Evolutionary conservation across 768 basidiomycete genomes (phyloP).

Genomic region (Leccinum uliginosum): DNA sequence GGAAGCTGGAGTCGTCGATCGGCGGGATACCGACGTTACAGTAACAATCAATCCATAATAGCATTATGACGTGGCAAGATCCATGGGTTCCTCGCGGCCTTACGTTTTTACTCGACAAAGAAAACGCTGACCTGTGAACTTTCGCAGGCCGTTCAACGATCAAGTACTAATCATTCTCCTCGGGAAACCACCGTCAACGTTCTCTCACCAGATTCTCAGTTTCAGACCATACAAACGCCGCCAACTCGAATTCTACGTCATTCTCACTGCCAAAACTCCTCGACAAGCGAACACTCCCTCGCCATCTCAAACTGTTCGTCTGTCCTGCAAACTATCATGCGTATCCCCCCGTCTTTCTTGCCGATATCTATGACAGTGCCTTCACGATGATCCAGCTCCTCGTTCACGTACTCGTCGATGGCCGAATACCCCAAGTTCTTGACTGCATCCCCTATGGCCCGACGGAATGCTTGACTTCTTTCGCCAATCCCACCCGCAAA

Average conservation of each 20-base stretch:
- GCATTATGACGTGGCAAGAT: background rate
- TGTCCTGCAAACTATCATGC: conserved; percentile 59
- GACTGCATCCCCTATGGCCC: conserved; percentile 50
- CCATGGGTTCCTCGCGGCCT: background rate
- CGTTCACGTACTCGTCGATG: conserved; percentile 48
- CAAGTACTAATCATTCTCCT: background rate
- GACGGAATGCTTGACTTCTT: conserved; percentile 55
- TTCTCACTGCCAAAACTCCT: conserved; percentile 16
- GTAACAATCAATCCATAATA: background rate
- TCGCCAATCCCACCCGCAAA: conserved; percentile 92
- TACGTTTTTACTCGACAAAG: background rate
- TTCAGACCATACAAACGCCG: background rate
- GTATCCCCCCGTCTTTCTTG: conserved; percentile 23
- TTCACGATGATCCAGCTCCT: conserved; percentile 30
- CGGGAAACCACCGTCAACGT: background rate
- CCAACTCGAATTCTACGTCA: background rate
- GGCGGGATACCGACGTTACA: background rate
- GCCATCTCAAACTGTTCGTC: conserved; percentile 61
- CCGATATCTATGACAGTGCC: conserved; percentile 49
- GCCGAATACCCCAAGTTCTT: conserved; percentile 52
- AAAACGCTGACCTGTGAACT: background rate
- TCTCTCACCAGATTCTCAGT: too few relatives aligned
- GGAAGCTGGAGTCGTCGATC: background rate
- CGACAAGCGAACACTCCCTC: conserved; percentile 30
- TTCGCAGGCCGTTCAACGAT: background rate